These are phyloP conservation scores for Decorospora gaudefroyi DNA, from an alignment of 2,329 filamentous ascomycete genomes.

Conservation along the genomic window DNA sequence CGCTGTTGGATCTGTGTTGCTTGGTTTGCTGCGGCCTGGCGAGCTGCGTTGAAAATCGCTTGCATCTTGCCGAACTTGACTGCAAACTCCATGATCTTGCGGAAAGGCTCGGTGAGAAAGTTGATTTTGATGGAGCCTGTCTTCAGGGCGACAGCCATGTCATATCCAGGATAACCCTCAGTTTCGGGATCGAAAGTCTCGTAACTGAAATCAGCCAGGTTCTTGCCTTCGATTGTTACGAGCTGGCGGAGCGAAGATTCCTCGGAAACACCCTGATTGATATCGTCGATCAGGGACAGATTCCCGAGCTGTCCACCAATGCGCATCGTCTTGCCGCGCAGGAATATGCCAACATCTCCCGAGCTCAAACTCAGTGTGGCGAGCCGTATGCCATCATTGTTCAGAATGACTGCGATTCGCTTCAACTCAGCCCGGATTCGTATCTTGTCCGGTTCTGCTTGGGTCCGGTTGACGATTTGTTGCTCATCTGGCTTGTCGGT, in stretches of 20 bases:
- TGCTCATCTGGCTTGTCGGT: slow-evolving; percentile 40
- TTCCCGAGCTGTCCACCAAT: slow-evolving; percentile 86
- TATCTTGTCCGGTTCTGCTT: slow-evolving; percentile 70
- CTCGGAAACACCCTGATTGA: slow-evolving; percentile 85
- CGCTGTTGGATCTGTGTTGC: slow-evolving; percentile 92
- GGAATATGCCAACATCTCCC: slow-evolving; percentile 86
- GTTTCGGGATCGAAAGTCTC: slow-evolving; percentile 85
- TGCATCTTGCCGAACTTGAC: slow-evolving; percentile 99
- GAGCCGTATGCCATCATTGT: slow-evolving; percentile 94
- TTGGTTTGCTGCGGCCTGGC: slow-evolving; percentile 90
- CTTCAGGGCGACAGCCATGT: slow-evolving; percentile 85
- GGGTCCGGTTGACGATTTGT: slow-evolving; percentile 43
- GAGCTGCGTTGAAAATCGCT: slow-evolving; percentile 94
- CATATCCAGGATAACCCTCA: slow-evolving; percentile 86
- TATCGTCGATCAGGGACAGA: slow-evolving; percentile 85
- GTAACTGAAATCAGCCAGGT: slow-evolving; percentile 95
- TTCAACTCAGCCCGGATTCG: slow-evolving; percentile 92
- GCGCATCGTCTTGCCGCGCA: slow-evolving; percentile 83
- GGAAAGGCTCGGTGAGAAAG: slow-evolving; percentile 94
- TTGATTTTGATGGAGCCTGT: slow-evolving; percentile 96
- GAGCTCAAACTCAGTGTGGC: slow-evolving; percentile 92
- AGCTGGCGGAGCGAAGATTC: slow-evolving; percentile 82
- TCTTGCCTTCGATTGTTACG: slow-evolving; percentile 92
- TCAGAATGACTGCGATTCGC: slow-evolving; percentile 90
- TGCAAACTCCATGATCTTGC: slow-evolving; percentile 96